These are phyloP conservation scores for Penicillium italicum DNA, from an alignment of 2,329 filamentous ascomycete genomes.

Conservation along the genomic window DNA sequence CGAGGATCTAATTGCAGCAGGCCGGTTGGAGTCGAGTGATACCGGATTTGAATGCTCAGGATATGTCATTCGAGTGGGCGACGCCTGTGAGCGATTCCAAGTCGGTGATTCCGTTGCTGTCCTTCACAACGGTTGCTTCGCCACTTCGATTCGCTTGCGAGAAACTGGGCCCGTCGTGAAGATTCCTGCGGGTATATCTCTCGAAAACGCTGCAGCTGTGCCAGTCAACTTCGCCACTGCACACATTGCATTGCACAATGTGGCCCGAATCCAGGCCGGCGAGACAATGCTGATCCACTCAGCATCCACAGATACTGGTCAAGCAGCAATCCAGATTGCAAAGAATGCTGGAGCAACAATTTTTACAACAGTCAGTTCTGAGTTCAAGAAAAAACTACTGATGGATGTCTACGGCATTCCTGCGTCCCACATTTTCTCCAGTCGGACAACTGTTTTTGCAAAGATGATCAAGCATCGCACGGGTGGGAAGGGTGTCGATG, in stretches of 20 bases:
- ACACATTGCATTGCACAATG: constrained; percentile 4
- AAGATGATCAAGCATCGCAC: constrained; percentile 5
- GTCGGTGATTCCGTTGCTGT: constrained; percentile 13
- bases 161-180: not conserved
- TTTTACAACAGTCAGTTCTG: constrained; percentile 11
- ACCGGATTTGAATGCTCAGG: constrained; percentile 5
- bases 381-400: constrained; percentile 15
- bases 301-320: constrained; percentile 19
- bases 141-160: not conserved
- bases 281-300: constrained; percentile 27
- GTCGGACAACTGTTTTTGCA: constrained; percentile 5
- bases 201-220: constrained; percentile 10
- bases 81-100: constrained; percentile 1
- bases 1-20: constrained; percentile 33
- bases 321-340: constrained; percentile 20
- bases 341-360: constrained; percentile 13
- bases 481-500: constrained; percentile 14
- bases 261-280: constrained; percentile 9
- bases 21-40: not conserved
- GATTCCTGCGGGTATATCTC: constrained; percentile 5
- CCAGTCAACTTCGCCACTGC: constrained; percentile 11
- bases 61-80: constrained; percentile 8
- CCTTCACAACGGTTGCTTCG: not conserved
- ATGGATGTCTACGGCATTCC: constrained; percentile 16
- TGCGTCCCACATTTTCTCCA: constrained; percentile 15